Conservation (phyloP, 2,329 filamentous ascomycete species). For the Calonectria pseudoreteaudii region DNA sequence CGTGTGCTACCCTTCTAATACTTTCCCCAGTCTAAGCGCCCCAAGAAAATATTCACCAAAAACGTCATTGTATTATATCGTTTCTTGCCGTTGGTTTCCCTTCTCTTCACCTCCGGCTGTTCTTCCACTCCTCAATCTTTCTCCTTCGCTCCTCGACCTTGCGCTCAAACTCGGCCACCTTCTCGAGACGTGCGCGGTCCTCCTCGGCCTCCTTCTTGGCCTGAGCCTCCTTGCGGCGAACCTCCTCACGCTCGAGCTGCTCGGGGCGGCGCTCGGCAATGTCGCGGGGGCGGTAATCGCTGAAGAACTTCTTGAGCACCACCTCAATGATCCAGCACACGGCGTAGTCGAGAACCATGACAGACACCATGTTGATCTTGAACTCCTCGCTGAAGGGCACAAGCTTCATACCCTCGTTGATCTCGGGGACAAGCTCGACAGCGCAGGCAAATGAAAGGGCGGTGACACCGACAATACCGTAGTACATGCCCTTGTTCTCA, state of each 20-base stretch:
- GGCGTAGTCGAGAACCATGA: conserved; percentile 90
- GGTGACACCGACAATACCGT: conserved; percentile 90
- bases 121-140: conserved; percentile 60
- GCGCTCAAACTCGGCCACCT: conserved; percentile 70
- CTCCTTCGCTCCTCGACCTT: conserved; percentile 64
- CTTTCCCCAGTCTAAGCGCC: conserved; percentile 21
- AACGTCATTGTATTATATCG: not conserved
- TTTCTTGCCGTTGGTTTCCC: not conserved
- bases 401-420: conserved; percentile 92
- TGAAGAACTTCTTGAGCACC: conserved; percentile 85
- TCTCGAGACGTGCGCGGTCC: conserved; percentile 64
- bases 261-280: conserved; percentile 89
- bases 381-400: conserved; percentile 92
- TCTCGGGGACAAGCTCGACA: conserved; percentile 93
- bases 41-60: conserved; percentile 13
- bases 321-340: conserved; percentile 92
- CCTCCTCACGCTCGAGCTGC: conserved; percentile 82
- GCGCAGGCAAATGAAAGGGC: conserved; percentile 94
- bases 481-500: conserved; percentile 99
- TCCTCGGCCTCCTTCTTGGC: conserved; percentile 63
- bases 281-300: conserved; percentile 92
- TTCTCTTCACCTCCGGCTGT: conserved; percentile 11
- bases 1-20: conserved; percentile 14
- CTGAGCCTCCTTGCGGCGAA: conserved; percentile 70
- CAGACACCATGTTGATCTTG: conserved; percentile 83